Evolutionary conservation across 192 early-diverging fungal genomes (phyloP).

Genomic region (Backusella tuberculispora): DNA sequence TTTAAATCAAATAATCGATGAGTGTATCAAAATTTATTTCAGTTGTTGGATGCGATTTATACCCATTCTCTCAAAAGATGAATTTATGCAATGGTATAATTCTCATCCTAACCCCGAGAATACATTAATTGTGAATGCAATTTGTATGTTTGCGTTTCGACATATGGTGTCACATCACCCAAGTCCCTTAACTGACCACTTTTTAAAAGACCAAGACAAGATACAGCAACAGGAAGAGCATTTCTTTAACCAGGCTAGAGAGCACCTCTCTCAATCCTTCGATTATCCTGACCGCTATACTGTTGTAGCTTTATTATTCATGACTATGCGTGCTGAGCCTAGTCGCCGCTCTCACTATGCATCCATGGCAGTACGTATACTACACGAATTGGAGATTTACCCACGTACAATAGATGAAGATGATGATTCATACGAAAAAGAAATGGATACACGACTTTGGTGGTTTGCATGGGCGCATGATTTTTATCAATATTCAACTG

Average conservation of each 20-base stretch:
- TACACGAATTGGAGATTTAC: conserved; percentile 39
- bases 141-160: conserved; percentile 30
- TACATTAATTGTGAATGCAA: conserved; percentile 43
- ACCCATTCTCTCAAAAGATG: conserved; percentile 34
- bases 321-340: conserved; percentile 31
- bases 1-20: conserved; percentile 32
- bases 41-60: conserved; percentile 39
- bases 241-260: conserved; percentile 38
- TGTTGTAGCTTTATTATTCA: conserved; percentile 30
- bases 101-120: conserved; percentile 22
- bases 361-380: conserved; percentile 34
- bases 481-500: conserved; percentile 39
- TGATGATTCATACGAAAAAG: conserved; percentile 31
- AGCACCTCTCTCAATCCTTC: conserved; percentile 36
- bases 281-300: conserved; percentile 39
- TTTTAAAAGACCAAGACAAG: conserved; percentile 26
- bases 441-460: conserved; percentile 47
- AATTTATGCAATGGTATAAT: conserved; percentile 45
- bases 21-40: conserved; percentile 40
- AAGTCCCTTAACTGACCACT: conserved; percentile 5
- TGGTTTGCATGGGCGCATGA: conserved; percentile 44
- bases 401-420: conserved; percentile 34
- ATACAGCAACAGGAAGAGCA: conserved; percentile 42
- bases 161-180: conserved; percentile 40
- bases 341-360: conserved; percentile 33